These are phyloP conservation scores for Taphrina flavorubra DNA, from an alignment of 1,139 yeast species.

Conservation along the genomic window DNA sequence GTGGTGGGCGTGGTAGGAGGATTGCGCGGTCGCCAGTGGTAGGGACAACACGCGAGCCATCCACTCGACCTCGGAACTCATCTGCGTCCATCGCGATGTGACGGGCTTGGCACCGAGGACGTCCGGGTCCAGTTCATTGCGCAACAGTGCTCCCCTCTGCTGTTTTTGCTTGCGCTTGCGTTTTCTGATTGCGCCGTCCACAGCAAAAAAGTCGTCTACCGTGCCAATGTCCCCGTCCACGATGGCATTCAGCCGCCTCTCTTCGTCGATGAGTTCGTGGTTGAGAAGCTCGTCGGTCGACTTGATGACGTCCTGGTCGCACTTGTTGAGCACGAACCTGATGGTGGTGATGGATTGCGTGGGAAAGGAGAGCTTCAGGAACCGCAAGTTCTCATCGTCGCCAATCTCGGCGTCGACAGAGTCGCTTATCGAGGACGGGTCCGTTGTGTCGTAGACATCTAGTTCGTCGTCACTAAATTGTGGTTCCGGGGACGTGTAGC, in stretches of 20 bases:
- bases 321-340: slow-evolving; percentile 37
- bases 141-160: slow-evolving; percentile 1
- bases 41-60: slow-evolving; percentile 5
- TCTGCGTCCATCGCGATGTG: slow-evolving; percentile 36
- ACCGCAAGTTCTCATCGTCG: slow-evolving; percentile 32
- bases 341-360: slow-evolving; percentile 26
- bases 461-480: slow-evolving; percentile 14
- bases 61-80: slow-evolving; percentile 35
- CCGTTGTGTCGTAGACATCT: background rate
- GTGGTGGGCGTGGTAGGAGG: slow-evolving; percentile 31
- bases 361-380: slow-evolving; percentile 40
- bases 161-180: slow-evolving; percentile 19
- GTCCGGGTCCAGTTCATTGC: slow-evolving; percentile 2
- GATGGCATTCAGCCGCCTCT: slow-evolving; percentile 23
- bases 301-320: slow-evolving; percentile 35
- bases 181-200: background rate
- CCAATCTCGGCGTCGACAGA: slow-evolving; percentile 13
- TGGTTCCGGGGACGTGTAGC: slow-evolving; percentile 3
- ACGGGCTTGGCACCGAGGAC: slow-evolving; percentile 6
- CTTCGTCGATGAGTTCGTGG: slow-evolving; percentile 38
- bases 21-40: slow-evolving; percentile 11
- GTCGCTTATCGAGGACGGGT: slow-evolving; percentile 16
- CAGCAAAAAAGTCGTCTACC: slow-evolving; percentile 26
- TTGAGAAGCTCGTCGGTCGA: slow-evolving; percentile 42
- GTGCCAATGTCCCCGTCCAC: slow-evolving; percentile 14